phyloP scores from a whole-genome alignment of 495 filamentous ascomycete species.

The Tuber indicum region DNA sequence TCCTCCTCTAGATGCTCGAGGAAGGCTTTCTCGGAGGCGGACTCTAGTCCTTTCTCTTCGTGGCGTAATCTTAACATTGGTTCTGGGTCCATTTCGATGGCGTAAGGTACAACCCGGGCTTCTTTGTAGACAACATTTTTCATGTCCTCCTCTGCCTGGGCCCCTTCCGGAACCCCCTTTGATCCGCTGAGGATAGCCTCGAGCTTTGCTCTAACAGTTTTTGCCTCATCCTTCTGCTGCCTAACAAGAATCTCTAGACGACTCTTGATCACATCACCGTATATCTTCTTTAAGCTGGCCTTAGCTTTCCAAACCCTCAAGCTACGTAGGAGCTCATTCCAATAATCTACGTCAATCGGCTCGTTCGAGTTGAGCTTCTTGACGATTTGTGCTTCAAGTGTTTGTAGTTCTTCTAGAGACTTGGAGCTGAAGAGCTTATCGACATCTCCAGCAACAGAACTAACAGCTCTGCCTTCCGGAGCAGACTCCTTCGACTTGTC shows the following conservation, averaged over 20 bases:
- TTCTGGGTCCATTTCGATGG: constrained; percentile 59
- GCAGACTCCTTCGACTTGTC: constrained; percentile 54
- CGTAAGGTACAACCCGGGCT: constrained; percentile 38
- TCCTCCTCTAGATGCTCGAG: constrained; percentile 56
- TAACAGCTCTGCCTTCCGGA: constrained; percentile 64
- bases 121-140: constrained; percentile 26
- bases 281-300: constrained; percentile 74
- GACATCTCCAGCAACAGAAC: constrained; percentile 77
- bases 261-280: constrained; percentile 67
- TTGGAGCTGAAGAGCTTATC: constrained; percentile 82
- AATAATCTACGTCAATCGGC: constrained; percentile 93
- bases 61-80: constrained; percentile 60
- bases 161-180: constrained; percentile 38
- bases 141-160: constrained; percentile 3
- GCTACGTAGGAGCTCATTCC: constrained; percentile 84
- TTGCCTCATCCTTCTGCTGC: constrained; percentile 66
- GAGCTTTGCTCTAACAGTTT: constrained; percentile 54
- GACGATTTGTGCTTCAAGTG: constrained; percentile 75
- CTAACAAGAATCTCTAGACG: constrained; percentile 61
- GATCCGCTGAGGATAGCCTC: constrained; percentile 44
- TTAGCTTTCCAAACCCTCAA: constrained; percentile 85
- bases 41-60: constrained; percentile 62
- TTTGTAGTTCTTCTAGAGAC: constrained; percentile 74
- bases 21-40: constrained; percentile 58
- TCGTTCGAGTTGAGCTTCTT: constrained; percentile 79